phyloP scores from a whole-genome alignment of 164 flowering plant genomes.

The Buxus sempervirens region DNA sequence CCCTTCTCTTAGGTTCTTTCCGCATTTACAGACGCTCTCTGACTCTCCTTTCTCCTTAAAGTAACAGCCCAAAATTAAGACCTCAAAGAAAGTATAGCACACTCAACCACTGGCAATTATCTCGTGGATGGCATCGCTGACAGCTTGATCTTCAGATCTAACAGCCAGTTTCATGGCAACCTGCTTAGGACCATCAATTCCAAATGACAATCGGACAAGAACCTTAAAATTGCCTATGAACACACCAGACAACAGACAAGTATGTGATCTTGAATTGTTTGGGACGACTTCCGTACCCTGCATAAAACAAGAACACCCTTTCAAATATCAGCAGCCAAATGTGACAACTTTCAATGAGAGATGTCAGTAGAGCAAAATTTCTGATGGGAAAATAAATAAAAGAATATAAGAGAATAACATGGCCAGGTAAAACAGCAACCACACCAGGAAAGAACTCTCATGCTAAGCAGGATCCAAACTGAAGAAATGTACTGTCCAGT shows the following conservation, averaged over 20 bases:
- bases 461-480: no score
- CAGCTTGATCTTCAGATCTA: constrained; percentile 77
- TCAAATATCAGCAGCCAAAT: constrained; percentile 2
- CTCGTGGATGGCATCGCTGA: constrained; percentile 88
- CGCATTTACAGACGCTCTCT: no score
- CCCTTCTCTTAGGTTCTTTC: no score
- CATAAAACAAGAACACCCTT: constrained; percentile 4
- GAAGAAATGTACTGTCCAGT: no score
- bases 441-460: no score
- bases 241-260: constrained; percentile 80
- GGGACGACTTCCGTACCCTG: constrained; percentile 93
- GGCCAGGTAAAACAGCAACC: background rate
- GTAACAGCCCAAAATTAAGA: background rate
- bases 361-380: background rate
- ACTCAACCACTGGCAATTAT: constrained; percentile 74
- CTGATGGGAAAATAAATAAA: background rate
- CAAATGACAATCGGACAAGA: constrained; percentile 78
- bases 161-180: constrained; percentile 95
- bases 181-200: constrained; percentile 73
- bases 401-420: background rate
- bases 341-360: background rate
- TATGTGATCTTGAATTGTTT: constrained; percentile 87
- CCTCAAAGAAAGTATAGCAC: background rate
- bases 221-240: constrained; percentile 83
- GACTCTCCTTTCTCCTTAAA: no score